A percentile compares a stretch with the other conserved stretches of the same genome.
Conservation (phyloP, 495 filamentous ascomycete species). For the Aspergillus leporis region DNA sequence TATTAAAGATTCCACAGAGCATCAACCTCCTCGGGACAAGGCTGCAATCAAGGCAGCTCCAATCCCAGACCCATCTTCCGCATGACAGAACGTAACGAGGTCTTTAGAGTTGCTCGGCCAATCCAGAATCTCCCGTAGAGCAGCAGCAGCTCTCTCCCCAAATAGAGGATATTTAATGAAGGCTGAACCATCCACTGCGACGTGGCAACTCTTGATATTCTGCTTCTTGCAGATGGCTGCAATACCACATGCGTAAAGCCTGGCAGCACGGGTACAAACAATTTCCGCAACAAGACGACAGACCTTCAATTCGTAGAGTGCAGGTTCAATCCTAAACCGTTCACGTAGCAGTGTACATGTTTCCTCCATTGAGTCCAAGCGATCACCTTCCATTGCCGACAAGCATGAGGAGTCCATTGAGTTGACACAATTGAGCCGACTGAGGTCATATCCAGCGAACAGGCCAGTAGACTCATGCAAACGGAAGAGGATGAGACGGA, state of each 20-base stretch:
- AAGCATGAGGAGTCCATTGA: no score
- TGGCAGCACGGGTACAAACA: conserved; percentile 84
- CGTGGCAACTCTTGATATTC: conserved; percentile 70
- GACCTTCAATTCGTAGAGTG: conserved; percentile 73
- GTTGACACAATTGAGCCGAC: no score
- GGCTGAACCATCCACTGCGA: conserved; percentile 90
- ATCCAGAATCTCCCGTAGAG: conserved; percentile 51
- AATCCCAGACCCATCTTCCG: no score
- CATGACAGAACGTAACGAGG: no score
- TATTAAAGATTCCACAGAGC: no score
- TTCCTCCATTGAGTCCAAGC: no score
- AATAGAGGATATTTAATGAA: conserved; percentile 96
- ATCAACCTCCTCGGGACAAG: no score
- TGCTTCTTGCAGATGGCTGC: conserved; percentile 93
- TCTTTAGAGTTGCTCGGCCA: no score
- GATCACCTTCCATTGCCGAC: no score
- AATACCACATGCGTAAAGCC: conserved; percentile 86
- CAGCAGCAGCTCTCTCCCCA: conserved; percentile 75
- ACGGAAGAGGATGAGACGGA: conserved; percentile 42
- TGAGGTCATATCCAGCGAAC: no score
- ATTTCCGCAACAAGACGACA: conserved; percentile 79
- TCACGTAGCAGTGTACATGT: conserved; percentile 55
- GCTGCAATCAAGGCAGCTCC: no score
- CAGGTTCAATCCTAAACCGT: conserved; percentile 63
- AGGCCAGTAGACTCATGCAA: no score